A percentile compares a stretch with the other conserved stretches of the same genome.
Evolutionary conservation across 2,329 filamentous ascomycete genomes (phyloP).

Genomic region (Aspergillus hiratsukae): DNA sequence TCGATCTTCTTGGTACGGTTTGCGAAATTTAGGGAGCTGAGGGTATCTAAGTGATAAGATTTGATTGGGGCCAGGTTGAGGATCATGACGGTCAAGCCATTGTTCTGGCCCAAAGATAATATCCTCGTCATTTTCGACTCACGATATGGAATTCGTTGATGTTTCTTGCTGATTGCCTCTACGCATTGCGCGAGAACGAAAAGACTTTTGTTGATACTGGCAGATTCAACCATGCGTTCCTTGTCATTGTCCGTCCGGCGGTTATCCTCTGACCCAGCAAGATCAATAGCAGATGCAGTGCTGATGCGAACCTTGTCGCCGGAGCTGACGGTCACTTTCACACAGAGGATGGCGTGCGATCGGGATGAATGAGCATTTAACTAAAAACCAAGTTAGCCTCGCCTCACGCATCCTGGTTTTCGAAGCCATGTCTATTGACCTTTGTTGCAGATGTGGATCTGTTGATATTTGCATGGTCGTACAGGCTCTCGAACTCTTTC

Average conservation of each 20-base stretch:
- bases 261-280: conserved; percentile 95
- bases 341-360: conserved; percentile 84
- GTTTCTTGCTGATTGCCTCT: conserved; percentile 79
- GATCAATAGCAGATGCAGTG: conserved; percentile 87
- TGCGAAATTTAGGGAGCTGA: conserved; percentile 91
- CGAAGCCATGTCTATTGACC: conserved; percentile 28
- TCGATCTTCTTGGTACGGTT: conserved; percentile 96
- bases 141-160: conserved; percentile 77
- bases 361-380: conserved; percentile 87
- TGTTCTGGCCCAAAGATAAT: conserved; percentile 85
- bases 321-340: conserved; percentile 77
- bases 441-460: conserved; percentile 86
- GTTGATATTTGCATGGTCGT: conserved; percentile 89
- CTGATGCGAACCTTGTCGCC: conserved; percentile 66
- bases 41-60: conserved; percentile 87
- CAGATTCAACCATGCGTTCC: conserved; percentile 87
- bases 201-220: conserved; percentile 94
- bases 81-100: conserved; percentile 94
- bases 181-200: conserved; percentile 95
- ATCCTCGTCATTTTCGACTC: conserved; percentile 98
- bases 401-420: background rate
- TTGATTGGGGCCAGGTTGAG: conserved; percentile 87
- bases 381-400: conserved; percentile 29
- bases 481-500: conserved; percentile 84
- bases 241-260: conserved; percentile 89